These are phyloP conservation scores for Phoenix dactylifera DNA, from an alignment of 176 grass and related monocot species.

Conservation along the genomic window DNA sequence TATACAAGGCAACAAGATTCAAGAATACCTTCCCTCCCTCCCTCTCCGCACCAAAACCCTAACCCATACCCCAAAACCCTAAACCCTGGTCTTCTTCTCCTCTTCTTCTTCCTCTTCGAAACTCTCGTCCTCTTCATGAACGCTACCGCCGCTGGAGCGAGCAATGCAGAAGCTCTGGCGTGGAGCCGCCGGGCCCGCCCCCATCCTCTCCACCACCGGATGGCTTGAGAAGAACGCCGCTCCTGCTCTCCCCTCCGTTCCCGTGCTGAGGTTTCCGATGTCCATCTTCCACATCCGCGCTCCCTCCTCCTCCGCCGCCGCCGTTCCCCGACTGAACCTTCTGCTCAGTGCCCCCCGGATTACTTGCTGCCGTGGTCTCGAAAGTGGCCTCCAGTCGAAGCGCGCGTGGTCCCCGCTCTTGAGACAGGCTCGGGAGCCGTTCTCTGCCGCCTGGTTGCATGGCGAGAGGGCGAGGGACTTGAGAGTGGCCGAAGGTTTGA, in stretches of 20 bases:
- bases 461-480: not conserved
- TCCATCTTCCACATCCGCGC: not conserved
- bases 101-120: not conserved
- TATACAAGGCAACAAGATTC: too few species aligned
- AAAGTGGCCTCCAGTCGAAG: not conserved
- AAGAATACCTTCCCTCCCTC: too few species aligned
- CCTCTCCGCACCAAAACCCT: too few species aligned
- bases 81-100: not conserved
- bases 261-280: not conserved
- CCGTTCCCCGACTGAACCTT: too few species aligned
- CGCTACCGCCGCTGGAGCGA: not conserved
- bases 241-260: not conserved
- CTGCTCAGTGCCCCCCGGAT: too few species aligned
- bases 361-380: too few species aligned
- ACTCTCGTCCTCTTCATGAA: not conserved
- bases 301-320: not conserved
- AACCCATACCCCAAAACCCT: not conserved
- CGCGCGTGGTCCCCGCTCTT: not conserved
- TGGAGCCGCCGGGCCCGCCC: not conserved
- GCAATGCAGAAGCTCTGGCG: conserved; percentile 7
- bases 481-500: not conserved
- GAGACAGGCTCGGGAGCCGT: not conserved
- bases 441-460: not conserved
- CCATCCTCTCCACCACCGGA: not conserved
- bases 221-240: not conserved